phyloP scores from a whole-genome alignment of 805 yeast genomes.

The Ogataea saltuana region DNA sequence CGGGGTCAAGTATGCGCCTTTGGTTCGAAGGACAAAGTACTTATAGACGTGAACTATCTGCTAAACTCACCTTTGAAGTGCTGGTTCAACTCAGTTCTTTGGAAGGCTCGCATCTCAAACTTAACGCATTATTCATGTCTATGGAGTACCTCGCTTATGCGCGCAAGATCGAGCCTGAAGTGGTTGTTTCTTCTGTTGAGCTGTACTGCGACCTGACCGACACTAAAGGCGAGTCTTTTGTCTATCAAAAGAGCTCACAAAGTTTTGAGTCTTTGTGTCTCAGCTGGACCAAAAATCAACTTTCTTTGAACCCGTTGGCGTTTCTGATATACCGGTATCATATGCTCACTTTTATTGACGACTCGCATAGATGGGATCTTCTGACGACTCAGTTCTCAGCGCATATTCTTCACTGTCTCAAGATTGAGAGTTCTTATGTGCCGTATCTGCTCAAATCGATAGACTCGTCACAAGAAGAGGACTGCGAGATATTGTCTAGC shows the following conservation, averaged over 20 bases:
- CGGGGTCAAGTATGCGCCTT: constrained; percentile 11
- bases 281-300: constrained; percentile 2
- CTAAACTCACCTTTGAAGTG: not conserved
- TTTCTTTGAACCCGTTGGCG: constrained; percentile 5
- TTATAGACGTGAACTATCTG: not conserved
- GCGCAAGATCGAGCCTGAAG: constrained; percentile 3
- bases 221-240: not conserved
- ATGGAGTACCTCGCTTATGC: constrained; percentile 9
- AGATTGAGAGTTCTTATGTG: not conserved
- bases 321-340: constrained; percentile 7
- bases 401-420: not conserved
- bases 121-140: constrained; percentile 11
- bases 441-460: not conserved
- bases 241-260: constrained; percentile 16
- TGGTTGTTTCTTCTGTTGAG: constrained; percentile 6
- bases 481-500: not conserved
- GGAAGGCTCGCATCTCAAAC: not conserved
- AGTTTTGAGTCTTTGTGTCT: constrained; percentile 13
- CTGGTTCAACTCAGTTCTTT: not conserved
- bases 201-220: constrained; percentile 1
- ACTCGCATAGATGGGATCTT: constrained; percentile 9
- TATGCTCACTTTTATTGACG: not conserved
- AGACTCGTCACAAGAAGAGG: not conserved
- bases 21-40: constrained; percentile 13
- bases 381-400: not conserved